Evolutionary conservation across 495 filamentous ascomycete species (phyloP), one percentile per base, ranked within the genome.

Genomic region (Podospora pseudopauciseta): DNA sequence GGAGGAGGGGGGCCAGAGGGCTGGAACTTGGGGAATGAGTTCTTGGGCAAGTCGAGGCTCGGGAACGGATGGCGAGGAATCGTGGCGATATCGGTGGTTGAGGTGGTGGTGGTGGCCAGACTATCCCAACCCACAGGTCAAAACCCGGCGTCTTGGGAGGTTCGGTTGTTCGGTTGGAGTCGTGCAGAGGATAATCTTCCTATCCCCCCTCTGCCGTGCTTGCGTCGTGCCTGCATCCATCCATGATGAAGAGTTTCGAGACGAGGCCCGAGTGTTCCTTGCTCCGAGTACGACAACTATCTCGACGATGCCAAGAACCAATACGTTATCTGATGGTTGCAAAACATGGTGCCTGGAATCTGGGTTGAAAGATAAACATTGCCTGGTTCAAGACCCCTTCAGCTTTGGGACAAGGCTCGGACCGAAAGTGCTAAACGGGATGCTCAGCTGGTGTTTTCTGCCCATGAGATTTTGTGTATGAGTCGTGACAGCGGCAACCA

Each of bases 401-500:
- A 58, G 56, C 56, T 58, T 58, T 27, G n/a, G n/a, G n/a, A 18
- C 11, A 20, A 20, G 56, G n/a, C 23, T 58, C 56, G 56, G 56
- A 58, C 56, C 56, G 19, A 58, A 58, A 49, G 13, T 49, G 39
- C 39, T 49, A 49, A 49, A 49, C 7, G 39, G 39, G 39, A 13
- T 18, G 5, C 39, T 49, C 39, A 49, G 39, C 56, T 58, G 56
- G 56, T 58, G 56, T 4, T 58, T 18, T 58, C 19, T 6, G 7
- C 19, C n/a, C 6, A 18, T 20, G n/a, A 58, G n/a, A 20, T 58
- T 58, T 58, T 58, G 7, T 16, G 1, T 27, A 49, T 0, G 20
- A 28, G 23, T 61, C 26, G 20, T 61, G 59, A 61, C 59, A 61
- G 59, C 59, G 59, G 59, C 27, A 61, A 28, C 26, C 23, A 61